Evolutionary conservation across 179 eudicot genomes (phyloP), one percentile per base, ranked within the genome.

Genomic region (Kewa caespitosa): DNA sequence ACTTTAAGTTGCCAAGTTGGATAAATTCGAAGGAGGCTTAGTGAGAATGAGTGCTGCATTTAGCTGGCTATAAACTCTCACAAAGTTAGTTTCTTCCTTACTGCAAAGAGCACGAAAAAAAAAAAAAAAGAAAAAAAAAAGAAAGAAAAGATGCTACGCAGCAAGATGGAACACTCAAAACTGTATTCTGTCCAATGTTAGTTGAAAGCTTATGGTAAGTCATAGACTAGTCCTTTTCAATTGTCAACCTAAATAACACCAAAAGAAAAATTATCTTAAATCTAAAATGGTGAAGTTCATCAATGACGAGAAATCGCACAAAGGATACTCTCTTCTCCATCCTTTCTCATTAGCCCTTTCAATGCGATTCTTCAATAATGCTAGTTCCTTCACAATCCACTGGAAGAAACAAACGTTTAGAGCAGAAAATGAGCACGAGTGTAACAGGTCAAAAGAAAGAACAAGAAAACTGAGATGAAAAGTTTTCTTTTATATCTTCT

Each of bases 271-370:
- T 22, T n/a, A 69, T 31, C 59, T 27, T 17, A 42, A 10, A 38
- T 12, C 30, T 6, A 75, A 38, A 12, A 17, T 17, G 50, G 41
- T 3, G 9, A 33, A 70, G 36, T 15, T 43, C 34, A 43, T 68
- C 31, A 74, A 23, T 46, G 18, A 71, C 8, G 46, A 64, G 36
- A 37, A 32, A 57, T n/a, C 67, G 61, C 55, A 74, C 12, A 78
- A 78, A 82, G 85, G 85, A 82, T 82, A 82, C 36, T 82, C 69
- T 78, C 79, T 76, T 82, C 79, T 82, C 34, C 57, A 30, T 52
- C 85, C 85, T 46, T 73, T 82, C 79, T 82, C 85, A 74, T 78
- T 82, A 43, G 85, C 81, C 50, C 22, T 78, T 74, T 82, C 85
- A 31, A 82, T 82, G 30, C 28, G 73, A 70, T 74, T 82, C 77